Evolutionary conservation across 2,329 filamentous ascomycete species (phyloP), one percentile per base, ranked within the genome.

Genomic region (Ophiostoma sp.): DNA sequence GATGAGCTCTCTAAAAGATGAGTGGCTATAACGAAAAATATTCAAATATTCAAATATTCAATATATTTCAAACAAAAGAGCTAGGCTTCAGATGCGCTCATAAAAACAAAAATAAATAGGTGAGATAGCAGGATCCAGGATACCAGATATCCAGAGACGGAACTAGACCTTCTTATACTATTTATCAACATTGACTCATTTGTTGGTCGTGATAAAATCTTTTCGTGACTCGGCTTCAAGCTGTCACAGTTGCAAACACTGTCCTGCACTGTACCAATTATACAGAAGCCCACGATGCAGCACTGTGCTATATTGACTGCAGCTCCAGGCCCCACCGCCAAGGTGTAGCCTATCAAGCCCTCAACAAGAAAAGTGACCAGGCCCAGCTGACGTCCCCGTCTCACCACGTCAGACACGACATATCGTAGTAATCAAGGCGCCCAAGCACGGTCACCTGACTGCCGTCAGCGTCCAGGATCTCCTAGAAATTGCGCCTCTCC

Each of bases 131-230:
- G 2, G 7, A 47, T 36, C 16, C 12, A 5, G 16, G 8, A 27
- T 38, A 16, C 3, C 14, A 45, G 11, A 36, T 64, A 44, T 36
- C 40, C 11, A 36, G 18, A 64, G 41, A 45, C 41, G 42, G 42
- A 52, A 49, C 12, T 38, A 12, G 55, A 1, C 45, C 11, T 2
- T 18, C 40, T 64, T 36, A 8, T 38, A 16, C 14, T 60, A 27
- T 60, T 45, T 62, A n/a, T 49, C 55, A 12, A 45, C 14, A 7
- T 41, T 41, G 36, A 64, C 42, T 64, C 41, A 64, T 16, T 45
- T 44, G 42, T 47, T 36, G 41, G 40, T 64, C 63, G 63, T 64
- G 63, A 64, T 27, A 64, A 64, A 64, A 64, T 64, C n/a, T 64
- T 64, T 64, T 38, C 40, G 27, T 55, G 49, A 27, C 58, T 18